These are phyloP conservation scores for Lentinula guzmanii DNA, from an alignment of 768 basidiomycete species.

Conservation along the genomic window DNA sequence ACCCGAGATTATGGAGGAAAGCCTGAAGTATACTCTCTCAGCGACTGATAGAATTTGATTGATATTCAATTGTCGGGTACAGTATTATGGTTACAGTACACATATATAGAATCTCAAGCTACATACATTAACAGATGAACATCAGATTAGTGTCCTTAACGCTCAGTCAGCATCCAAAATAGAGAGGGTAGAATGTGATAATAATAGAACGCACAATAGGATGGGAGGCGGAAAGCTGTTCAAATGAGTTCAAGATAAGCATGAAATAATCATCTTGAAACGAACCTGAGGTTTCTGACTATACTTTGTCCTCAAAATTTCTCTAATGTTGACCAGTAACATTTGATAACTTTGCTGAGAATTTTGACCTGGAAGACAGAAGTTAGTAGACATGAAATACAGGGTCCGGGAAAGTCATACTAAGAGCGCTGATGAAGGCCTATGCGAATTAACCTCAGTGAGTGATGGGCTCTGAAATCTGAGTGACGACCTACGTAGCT, in stretches of 20 bases:
- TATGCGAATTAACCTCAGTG: slow-evolving; percentile 12
- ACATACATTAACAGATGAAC: slow-evolving; percentile 20
- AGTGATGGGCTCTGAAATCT: background rate
- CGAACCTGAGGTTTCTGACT: slow-evolving; percentile 57
- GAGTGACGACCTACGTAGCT: slow-evolving; percentile 47
- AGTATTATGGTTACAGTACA: background rate
- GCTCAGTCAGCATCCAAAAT: background rate
- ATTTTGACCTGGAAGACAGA: slow-evolving; percentile 27
- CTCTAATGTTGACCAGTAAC: slow-evolving; percentile 37
- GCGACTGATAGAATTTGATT: too few species aligned
- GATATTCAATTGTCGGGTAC: too few species aligned
- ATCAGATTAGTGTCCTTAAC: slow-evolving; percentile 28
- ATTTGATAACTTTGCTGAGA: slow-evolving; percentile 47
- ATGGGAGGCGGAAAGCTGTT: slow-evolving; percentile 30
- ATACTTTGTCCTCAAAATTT: slow-evolving; percentile 39
- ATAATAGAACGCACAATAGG: slow-evolving; percentile 21
- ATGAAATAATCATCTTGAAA: slow-evolving; percentile 14
- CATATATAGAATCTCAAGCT: too few species aligned
- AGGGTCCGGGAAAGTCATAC: slow-evolving; percentile 25
- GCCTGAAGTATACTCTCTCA: background rate
- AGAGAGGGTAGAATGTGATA: slow-evolving; percentile 7
- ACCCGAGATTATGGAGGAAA: background rate
- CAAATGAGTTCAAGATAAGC: background rate
- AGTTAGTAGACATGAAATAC: background rate
- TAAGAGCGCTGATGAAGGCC: slow-evolving; percentile 55